These are phyloP conservation scores for Erysimum cheiri DNA, from an alignment of 441 rosid genomes.

Conservation along the genomic window DNA sequence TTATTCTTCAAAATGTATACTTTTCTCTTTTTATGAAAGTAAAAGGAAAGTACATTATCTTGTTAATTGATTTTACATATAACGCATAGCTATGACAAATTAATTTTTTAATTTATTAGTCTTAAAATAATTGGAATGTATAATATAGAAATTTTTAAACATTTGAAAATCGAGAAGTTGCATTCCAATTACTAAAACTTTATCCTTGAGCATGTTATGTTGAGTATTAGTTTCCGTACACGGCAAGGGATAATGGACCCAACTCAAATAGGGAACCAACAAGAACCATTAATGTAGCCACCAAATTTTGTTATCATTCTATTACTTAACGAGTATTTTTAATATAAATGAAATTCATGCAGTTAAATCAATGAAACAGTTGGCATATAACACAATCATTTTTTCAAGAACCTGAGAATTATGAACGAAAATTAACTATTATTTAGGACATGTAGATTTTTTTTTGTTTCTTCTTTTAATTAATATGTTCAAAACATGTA, in stretches of 20 bases:
- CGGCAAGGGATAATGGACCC: constrained; percentile 36
- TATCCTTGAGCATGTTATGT: constrained; percentile 14
- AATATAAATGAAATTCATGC: neutral
- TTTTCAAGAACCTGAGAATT: neutral
- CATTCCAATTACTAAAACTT: neutral
- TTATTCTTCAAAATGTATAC: no score
- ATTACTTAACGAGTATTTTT: neutral
- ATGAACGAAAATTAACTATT: neutral
- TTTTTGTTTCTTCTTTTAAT: neutral
- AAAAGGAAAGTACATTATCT: no score
- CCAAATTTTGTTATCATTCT: neutral
- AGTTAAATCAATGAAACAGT: neutral
- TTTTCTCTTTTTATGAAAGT: no score
- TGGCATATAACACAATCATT: neutral
- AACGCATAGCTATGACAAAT: no score
- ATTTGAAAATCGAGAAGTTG: no score
- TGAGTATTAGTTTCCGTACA: constrained; percentile 16
- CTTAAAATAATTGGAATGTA: no score
- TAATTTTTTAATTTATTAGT: no score
- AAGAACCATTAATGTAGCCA: constrained; percentile 11
- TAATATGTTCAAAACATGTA: neutral
- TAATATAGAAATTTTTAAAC: no score
- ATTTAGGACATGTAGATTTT: neutral
- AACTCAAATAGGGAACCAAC: constrained; percentile 26
- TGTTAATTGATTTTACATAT: no score